Conservation (phyloP, 225 moss, liverwort and hornwort species). For the Takakia lepidozioides region DNA sequence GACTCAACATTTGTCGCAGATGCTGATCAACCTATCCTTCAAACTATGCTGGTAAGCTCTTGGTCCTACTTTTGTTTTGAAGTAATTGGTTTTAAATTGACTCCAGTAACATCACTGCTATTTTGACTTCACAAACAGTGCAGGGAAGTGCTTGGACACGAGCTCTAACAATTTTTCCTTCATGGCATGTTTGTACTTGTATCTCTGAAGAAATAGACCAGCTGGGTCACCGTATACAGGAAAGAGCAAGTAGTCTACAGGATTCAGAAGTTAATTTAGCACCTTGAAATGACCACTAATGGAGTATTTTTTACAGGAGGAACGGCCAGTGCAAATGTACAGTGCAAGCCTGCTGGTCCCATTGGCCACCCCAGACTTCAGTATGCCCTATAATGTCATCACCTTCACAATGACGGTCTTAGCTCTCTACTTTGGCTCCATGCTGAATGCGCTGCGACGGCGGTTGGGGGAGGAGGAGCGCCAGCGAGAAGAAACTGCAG, state of each 20-base stretch:
- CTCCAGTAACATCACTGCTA: too few species aligned
- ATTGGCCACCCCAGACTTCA: constrained; percentile 90
- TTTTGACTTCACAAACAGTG: too few species aligned
- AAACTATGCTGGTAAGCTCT: constrained; percentile 6
- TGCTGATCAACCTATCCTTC: constrained; percentile 18
- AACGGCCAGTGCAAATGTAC: constrained; percentile 47
- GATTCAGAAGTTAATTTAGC: too few species aligned
- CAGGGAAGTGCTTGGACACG: too few species aligned
- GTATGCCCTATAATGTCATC: constrained; percentile 99
- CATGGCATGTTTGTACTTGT: too few species aligned
- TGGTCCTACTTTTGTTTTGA: too few species aligned
- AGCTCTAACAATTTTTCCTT: too few species aligned
- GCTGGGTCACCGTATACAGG: too few species aligned
- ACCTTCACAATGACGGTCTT: constrained; percentile 91
- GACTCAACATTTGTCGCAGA: background rate
- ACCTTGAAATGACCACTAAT: too few species aligned
- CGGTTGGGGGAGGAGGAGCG: constrained; percentile 59
- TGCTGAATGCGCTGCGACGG: constrained; percentile 76
- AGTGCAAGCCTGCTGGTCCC: constrained; percentile 67
- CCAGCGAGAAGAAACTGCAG: constrained; percentile 14
- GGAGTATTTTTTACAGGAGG: constrained; percentile 2
- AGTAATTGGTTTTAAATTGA: too few species aligned
- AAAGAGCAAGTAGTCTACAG: too few species aligned
- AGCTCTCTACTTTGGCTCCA: constrained; percentile 94
- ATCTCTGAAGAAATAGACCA: too few species aligned